A percentile compares a stretch with the other conserved stretches of the same genome.
Conservation (phyloP, 1,284 basidiomycete genomes). For the Marasmius oreades region DNA sequence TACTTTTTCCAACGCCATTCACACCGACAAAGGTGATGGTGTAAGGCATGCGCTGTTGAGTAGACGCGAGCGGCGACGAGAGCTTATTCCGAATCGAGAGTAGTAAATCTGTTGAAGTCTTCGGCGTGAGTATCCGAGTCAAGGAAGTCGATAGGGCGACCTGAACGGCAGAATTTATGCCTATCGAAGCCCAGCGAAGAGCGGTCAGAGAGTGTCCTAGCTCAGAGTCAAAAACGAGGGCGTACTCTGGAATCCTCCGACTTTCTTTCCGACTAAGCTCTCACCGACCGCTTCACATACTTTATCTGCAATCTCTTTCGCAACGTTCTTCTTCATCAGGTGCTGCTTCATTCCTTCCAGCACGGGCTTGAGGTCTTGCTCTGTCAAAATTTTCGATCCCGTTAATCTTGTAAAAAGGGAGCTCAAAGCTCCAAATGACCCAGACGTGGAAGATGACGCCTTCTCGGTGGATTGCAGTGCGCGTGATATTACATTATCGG, state of each 20-base stretch:
- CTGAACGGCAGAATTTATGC: constrained; percentile 83
- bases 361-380: constrained; percentile 84
- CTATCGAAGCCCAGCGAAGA: constrained; percentile 38
- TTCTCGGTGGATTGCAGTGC: constrained; percentile 43
- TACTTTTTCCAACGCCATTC: constrained; percentile 99
- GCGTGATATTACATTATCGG: constrained; percentile 57
- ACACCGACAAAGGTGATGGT: constrained; percentile 98
- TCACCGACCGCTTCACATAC: constrained; percentile 93
- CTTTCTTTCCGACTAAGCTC: constrained; percentile 86
- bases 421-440: constrained; percentile 63
- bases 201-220: no score
- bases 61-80: constrained; percentile 63
- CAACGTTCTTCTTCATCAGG: constrained; percentile 98
- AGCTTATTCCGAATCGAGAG: constrained; percentile 76
- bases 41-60: constrained; percentile 82
- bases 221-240: constrained; percentile 14
- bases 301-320: constrained; percentile 91
- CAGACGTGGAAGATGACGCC: constrained; percentile 32
- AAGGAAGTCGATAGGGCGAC: constrained; percentile 83
- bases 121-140: constrained; percentile 93
- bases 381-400: constrained; percentile 78
- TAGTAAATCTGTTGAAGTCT: constrained; percentile 93
- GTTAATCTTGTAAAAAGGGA: constrained; percentile 84
- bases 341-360: constrained; percentile 95
- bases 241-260: constrained; percentile 83